These are phyloP conservation scores for Dysphania ambrosioides DNA, from an alignment of 148 eudicot genomes.

Conservation along the genomic window DNA sequence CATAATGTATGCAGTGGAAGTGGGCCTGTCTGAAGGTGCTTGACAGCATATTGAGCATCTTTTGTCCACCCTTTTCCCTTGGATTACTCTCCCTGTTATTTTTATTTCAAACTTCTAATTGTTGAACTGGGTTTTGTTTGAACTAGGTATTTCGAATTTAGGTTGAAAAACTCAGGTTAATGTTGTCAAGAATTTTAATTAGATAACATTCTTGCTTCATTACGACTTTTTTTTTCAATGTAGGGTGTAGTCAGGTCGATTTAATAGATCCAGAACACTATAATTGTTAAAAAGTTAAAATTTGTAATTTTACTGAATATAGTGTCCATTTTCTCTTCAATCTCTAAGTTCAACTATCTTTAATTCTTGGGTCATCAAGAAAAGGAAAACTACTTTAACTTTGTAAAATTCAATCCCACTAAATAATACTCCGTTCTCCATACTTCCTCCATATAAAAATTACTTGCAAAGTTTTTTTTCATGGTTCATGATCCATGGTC, in stretches of 20 bases:
- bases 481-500: too few relatives aligned
- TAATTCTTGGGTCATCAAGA: not conserved
- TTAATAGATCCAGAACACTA: not conserved
- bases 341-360: not conserved
- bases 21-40: not conserved
- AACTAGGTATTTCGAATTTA: not conserved
- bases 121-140: not conserved
- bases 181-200: not conserved
- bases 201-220: not conserved
- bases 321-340: not conserved
- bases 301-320: not conserved
- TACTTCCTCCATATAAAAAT: too few relatives aligned
- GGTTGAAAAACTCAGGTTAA: not conserved
- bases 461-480: not conserved
- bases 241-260: not conserved
- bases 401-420: not conserved
- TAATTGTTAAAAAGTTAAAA: not conserved
- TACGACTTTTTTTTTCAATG: not conserved
- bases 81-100: not conserved
- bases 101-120: not conserved
- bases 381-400: not conserved
- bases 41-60: slow-evolving; percentile 17
- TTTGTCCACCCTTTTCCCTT: not conserved
- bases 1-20: not conserved
- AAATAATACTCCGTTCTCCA: too few relatives aligned